Percentiles rank a stretch among this genome's conserved stretches.
phyloP scores from a whole-genome alignment of 2,329 filamentous ascomycete species.

The Geosmithia flava region DNA sequence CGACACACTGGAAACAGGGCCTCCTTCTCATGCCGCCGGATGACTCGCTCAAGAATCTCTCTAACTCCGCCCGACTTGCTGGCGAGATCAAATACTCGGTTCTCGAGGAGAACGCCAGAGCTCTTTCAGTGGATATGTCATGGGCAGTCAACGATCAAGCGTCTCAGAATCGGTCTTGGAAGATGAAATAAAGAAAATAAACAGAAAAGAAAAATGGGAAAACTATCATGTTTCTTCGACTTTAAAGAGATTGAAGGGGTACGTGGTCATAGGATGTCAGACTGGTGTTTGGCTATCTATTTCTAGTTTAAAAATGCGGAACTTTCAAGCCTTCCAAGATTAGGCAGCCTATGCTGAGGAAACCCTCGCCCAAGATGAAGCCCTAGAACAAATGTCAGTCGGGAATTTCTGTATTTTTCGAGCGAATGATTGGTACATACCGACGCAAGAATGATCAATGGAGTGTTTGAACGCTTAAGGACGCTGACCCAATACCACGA shows the following conservation, averaged over 20 bases:
- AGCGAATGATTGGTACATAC: constrained; percentile 22
- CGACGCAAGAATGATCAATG: constrained; percentile 76
- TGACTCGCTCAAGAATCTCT: constrained; percentile 29
- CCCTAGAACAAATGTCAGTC: constrained; percentile 33
- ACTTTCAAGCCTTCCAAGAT: constrained; percentile 65
- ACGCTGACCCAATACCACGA: constrained; percentile 65
- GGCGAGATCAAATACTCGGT: constrained; percentile 63
- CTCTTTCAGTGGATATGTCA: constrained; percentile 49
- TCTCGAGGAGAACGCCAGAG: constrained; percentile 55
- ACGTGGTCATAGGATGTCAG: not conserved
- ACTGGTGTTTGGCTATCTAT: not conserved
- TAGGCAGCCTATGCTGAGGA: constrained; percentile 85
- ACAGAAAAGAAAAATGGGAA: not conserved
- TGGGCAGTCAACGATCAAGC: constrained; percentile 40
- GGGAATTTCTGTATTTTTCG: not conserved
- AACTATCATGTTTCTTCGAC: not conserved
- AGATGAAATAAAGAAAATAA: constrained; percentile 23
- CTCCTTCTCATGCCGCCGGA: constrained; percentile 57
- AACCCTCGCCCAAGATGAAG: constrained; percentile 82
- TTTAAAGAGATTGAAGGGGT: not conserved
- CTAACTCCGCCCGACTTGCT: constrained; percentile 43
- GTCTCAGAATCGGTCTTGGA: constrained; percentile 36
- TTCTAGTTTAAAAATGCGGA: constrained; percentile 48
- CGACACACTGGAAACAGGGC: constrained; percentile 88
- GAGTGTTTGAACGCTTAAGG: constrained; percentile 48